Evolutionary conservation across 768 basidiomycete genomes (phyloP), one percentile per base, ranked within the genome.

Genomic region (Lenzites betulinus): DNA sequence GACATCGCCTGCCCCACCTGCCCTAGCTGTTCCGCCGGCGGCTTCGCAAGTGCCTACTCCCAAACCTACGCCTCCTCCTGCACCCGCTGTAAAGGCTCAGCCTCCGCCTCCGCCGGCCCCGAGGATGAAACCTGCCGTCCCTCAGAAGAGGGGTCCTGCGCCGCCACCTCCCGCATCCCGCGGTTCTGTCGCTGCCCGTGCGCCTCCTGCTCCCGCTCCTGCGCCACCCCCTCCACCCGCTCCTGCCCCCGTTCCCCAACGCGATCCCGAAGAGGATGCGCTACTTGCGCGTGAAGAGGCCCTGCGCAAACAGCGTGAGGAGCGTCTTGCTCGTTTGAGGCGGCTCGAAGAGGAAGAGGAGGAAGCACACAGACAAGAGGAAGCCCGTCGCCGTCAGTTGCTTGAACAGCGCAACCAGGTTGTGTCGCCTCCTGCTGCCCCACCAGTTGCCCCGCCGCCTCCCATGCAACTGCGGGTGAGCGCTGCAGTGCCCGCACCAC

Each of bases 251-350:
- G 75, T 80, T 58, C 79, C 87, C 30, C 30, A 33, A 11, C 30
- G 30, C 44, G 93, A 96, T 64, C 85, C 85, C 0, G 93, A 94
- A 70, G 95, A 97, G 62, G 84, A 81, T 44, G 79, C 76, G 16
- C 70, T 97, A 11, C 81, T 81, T 54, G 83, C 79, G 13, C 83
- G 89, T 13, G 90, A 94, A 70, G 89, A 83, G 60, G 83, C 81
- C 2, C 68, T 94, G n/a, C 79, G 79, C 51, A 89, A 88, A 71
- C 86, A 86, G 62, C 83, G 84, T 3, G 89, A 62, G 18, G 92
- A 82, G n/a, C 83, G 91, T 1, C 80, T 79, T 18, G 89, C 81
- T 47, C 78, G 88, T 50, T 74, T 95, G 20, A 84, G 89, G 51
- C 81, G 84, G 65, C 78, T 93, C 20, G 90, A 94, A 71, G 76